A percentile compares a stretch with the other conserved stretches of the same genome.
Evolutionary conservation across 179 eudicot genomes (phyloP).

Genomic region (Silene vulgaris): DNA sequence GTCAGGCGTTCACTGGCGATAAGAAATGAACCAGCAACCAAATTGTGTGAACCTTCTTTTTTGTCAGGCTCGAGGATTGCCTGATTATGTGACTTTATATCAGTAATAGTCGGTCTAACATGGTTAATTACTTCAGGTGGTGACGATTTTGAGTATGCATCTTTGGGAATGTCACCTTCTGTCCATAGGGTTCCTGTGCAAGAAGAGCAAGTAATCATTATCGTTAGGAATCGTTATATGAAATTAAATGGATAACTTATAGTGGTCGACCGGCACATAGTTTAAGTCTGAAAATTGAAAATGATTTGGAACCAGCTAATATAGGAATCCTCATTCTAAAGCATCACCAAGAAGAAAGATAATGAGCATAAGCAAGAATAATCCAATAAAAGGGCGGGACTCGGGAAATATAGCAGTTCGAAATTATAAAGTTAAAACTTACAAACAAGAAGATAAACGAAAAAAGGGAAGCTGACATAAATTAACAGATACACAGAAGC

Average conservation of each 20-base stretch:
- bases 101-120: conserved; percentile 32
- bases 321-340: background rate
- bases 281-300: background rate
- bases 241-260: background rate
- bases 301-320: background rate
- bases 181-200: conserved; percentile 37
- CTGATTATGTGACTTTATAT: conserved; percentile 25
- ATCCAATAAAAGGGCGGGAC: too few species aligned
- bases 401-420: too few species aligned
- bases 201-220: background rate
- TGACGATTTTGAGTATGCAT: conserved; percentile 21
- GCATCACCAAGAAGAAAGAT: background rate
- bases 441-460: background rate
- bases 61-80: conserved; percentile 20
- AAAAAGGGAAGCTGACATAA: background rate
- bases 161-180: conserved; percentile 28
- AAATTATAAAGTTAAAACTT: too few species aligned
- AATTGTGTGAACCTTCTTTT: conserved; percentile 25
- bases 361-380: too few species aligned
- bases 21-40: conserved; percentile 54
- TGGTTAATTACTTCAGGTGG: conserved; percentile 22
- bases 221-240: too few species aligned
- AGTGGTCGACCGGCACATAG: background rate
- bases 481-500: background rate
- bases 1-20: conserved; percentile 56